Evolutionary conservation across 1,139 yeast species (phyloP).

Genomic region (Petasospora fabianii): DNA sequence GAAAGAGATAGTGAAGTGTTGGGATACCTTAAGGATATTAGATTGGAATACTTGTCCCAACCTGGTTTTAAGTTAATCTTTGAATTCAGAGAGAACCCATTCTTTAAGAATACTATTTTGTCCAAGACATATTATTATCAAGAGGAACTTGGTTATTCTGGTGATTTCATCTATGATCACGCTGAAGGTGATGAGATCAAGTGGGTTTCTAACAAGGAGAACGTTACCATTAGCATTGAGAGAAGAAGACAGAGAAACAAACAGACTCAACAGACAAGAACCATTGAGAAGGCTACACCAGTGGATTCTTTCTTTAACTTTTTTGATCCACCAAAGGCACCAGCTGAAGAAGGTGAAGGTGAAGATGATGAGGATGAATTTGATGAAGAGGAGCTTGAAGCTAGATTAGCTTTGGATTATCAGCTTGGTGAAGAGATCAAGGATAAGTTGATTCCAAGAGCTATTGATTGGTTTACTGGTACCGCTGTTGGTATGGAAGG

Average conservation of each 20-base stretch:
- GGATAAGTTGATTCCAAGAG: conserved; percentile 93
- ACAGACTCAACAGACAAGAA: conserved; percentile 94
- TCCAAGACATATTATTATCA: conserved; percentile 91
- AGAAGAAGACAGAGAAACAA: conserved; percentile 97
- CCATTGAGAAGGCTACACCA: conserved; percentile 91
- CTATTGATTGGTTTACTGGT: conserved; percentile 97
- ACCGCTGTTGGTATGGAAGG: conserved; percentile 71
- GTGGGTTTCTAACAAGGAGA: conserved; percentile 78
- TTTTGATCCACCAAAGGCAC: conserved; percentile 89
- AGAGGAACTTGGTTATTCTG: conserved; percentile 90
- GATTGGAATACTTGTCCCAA: conserved; percentile 69
- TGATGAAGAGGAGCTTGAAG: conserved; percentile 74
- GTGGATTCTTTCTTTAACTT: conserved; percentile 92
- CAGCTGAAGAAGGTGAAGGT: conserved; percentile 46
- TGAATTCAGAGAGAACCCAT: conserved; percentile 75
- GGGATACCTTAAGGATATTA: conserved; percentile 62
- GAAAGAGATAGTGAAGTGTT: conserved; percentile 90
- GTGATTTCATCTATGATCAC: conserved; percentile 95
- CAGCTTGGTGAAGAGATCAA: conserved; percentile 95
- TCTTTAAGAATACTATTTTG: conserved; percentile 66
- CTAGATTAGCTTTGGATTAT: conserved; percentile 85
- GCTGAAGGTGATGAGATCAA: conserved; percentile 88
- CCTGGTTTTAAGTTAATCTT: conserved; percentile 91
- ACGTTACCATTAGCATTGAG: conserved; percentile 84
- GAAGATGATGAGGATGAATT: conserved; percentile 54